These are phyloP conservation scores for Cardiospermum halicacabum DNA, from an alignment of 345 rosid species.

Conservation along the genomic window DNA sequence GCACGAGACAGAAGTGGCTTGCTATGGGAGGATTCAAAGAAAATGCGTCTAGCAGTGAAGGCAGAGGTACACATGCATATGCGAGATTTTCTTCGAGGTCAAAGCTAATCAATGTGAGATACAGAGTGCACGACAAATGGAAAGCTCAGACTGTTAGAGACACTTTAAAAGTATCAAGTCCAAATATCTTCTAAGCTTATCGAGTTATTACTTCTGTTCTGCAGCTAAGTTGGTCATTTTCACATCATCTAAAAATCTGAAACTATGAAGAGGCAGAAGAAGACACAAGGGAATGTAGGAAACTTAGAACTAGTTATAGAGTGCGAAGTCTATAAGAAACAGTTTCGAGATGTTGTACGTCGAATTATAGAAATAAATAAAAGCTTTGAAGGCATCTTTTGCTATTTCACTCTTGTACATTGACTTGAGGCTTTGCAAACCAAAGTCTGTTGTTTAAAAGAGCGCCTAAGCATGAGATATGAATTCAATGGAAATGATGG, in stretches of 20 bases:
- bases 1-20: conserved; percentile 68
- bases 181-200: background rate
- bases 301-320: background rate
- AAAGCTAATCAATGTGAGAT: conserved; percentile 23
- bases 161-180: background rate
- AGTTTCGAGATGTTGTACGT: background rate
- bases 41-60: conserved; percentile 73
- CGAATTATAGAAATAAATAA: background rate
- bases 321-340: background rate
- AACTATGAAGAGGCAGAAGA: background rate
- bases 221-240: background rate
- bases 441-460: too few species aligned
- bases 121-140: background rate
- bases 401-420: too few species aligned
- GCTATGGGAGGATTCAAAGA: conserved; percentile 94
- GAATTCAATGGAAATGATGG: too few species aligned
- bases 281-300: background rate
- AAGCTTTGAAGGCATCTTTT: background rate
- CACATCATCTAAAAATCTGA: background rate
- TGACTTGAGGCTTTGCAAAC: too few species aligned
- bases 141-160: conserved; percentile 3
- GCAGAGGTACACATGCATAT: conserved; percentile 75
- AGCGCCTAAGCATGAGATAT: too few species aligned
- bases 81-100: conserved; percentile 74
- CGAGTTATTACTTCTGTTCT: background rate